Evolutionary conservation across 2,329 filamentous ascomycete species (phyloP).

Genomic region (Emmonsia crescens): DNA sequence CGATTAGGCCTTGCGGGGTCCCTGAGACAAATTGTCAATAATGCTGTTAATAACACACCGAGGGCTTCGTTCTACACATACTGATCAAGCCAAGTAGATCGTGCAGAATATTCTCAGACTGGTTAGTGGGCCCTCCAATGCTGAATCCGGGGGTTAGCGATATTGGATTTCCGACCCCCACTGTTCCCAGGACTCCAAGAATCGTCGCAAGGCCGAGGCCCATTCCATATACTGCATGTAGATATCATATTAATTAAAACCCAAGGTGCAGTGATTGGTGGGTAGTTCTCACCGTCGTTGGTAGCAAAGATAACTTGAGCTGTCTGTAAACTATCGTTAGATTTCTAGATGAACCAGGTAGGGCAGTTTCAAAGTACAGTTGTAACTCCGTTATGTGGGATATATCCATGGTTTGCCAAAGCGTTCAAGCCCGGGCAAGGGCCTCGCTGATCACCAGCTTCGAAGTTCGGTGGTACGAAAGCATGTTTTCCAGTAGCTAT

Average conservation of each 20-base stretch:
- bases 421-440: slow-evolving; percentile 36
- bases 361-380: slow-evolving; percentile 14
- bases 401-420: slow-evolving; percentile 34
- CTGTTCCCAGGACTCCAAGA: slow-evolving; percentile 38
- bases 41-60: background rate
- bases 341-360: background rate
- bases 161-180: slow-evolving; percentile 41
- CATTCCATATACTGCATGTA: slow-evolving; percentile 37
- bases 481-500: slow-evolving; percentile 26
- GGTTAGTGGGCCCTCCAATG: slow-evolving; percentile 37
- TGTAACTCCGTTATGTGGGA: slow-evolving; percentile 31
- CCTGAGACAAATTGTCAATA: slow-evolving; percentile 18
- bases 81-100: slow-evolving; percentile 37
- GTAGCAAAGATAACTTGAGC: slow-evolving; percentile 24
- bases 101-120: slow-evolving; percentile 32
- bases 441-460: slow-evolving; percentile 28
- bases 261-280: background rate
- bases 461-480: slow-evolving; percentile 26
- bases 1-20: slow-evolving; percentile 38
- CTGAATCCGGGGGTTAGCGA: slow-evolving; percentile 42
- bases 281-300: slow-evolving; percentile 22
- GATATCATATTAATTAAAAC: slow-evolving; percentile 2
- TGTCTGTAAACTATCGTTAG: slow-evolving; percentile 15
- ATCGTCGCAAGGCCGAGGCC: slow-evolving; percentile 34
- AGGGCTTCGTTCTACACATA: slow-evolving; percentile 8